These are phyloP conservation scores for Phytophthora cryptogea DNA, from an alignment of 352 stramenopile species.

Conservation along the genomic window DNA sequence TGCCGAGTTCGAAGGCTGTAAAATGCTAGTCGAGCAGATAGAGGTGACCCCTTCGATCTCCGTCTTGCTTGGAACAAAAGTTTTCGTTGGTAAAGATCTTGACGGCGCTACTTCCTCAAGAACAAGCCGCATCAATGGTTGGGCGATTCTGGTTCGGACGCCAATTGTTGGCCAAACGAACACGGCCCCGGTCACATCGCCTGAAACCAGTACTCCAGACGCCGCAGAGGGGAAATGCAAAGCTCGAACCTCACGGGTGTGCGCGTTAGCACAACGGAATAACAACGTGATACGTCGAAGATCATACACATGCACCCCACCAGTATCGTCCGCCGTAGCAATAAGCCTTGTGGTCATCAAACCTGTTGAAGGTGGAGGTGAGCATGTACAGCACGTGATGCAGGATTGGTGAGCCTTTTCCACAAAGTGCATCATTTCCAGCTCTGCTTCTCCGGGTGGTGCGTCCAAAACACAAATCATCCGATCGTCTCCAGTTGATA, in stretches of 20 bases:
- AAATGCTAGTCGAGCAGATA: slow-evolving; percentile 23
- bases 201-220: slow-evolving; percentile 48
- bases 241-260: slow-evolving; percentile 51
- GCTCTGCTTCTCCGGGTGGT: slow-evolving; percentile 43
- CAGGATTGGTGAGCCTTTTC: slow-evolving; percentile 64
- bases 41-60: slow-evolving; percentile 33
- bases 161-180: slow-evolving; percentile 53
- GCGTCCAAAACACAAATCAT: slow-evolving; percentile 59
- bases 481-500: slow-evolving; percentile 66
- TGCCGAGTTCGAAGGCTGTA: slow-evolving; percentile 1
- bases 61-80: slow-evolving; percentile 1
- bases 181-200: slow-evolving; percentile 43
- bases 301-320: slow-evolving; percentile 66
- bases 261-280: slow-evolving; percentile 51
- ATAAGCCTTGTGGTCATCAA: slow-evolving; percentile 36
- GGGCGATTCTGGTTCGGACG: slow-evolving; percentile 15
- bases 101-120: slow-evolving; percentile 16
- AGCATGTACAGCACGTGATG: slow-evolving; percentile 66
- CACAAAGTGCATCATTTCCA: slow-evolving; percentile 67
- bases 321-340: slow-evolving; percentile 60
- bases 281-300: slow-evolving; percentile 61
- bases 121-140: slow-evolving; percentile 24
- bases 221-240: slow-evolving; percentile 53
- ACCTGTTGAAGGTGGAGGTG: slow-evolving; percentile 26
- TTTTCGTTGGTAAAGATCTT: neutral